Base-by-base conservation (phyloP, 108 stramenopile genomes). In the Cyclotella baltica region DNA sequence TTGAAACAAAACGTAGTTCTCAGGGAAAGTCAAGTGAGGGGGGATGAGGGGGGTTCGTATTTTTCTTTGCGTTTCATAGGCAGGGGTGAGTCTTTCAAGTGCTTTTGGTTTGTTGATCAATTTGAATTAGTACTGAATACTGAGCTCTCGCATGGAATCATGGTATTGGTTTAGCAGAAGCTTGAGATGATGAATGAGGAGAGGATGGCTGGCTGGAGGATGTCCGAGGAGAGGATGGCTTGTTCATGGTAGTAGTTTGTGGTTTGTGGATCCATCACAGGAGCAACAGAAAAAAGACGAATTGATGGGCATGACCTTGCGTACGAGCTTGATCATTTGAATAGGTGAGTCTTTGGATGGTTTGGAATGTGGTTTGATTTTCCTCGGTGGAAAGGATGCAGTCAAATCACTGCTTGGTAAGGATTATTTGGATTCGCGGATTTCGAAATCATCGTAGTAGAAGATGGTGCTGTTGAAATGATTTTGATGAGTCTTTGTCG, bases 271-370 rank as follows among this genome's bases (percentile, higher is more conserved):
- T n/a, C n/a, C n/a, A 61, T 33, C 18, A 43, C 63, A 18, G 63
- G 63, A 25, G 43, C 43, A 11, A 64, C 37, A 23, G 46, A 46
- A 40, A 64, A 64, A 38, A 43, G 63, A 47, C 22, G 63, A 64
- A 28, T 64, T 46, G 25, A 30, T 23, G 13, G 63, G 63, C 18
- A 18, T 15, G 4, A 64, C 63, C 63, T 64, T 64, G 23, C 40
- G 63, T 3, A 64, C 43, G 38, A 64, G 43, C 20, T 64, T 64
- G 0, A 64, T 64, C 63, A 64, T 43, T 64, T 64, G 63, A 64
- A 64, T 64, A 13, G 63, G 63, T 11, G 63, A 43, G 11, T 64
- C 11, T 0, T 30, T 64, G n/a, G n/a, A n/a, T n/a, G n/a, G n/a
- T 19, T 6, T 13, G 23, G 43, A 18, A 2, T n/a, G 9, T 20